Conservation (phyloP, 2,329 filamentous ascomycete species). For the Lachnellula hyalina region DNA sequence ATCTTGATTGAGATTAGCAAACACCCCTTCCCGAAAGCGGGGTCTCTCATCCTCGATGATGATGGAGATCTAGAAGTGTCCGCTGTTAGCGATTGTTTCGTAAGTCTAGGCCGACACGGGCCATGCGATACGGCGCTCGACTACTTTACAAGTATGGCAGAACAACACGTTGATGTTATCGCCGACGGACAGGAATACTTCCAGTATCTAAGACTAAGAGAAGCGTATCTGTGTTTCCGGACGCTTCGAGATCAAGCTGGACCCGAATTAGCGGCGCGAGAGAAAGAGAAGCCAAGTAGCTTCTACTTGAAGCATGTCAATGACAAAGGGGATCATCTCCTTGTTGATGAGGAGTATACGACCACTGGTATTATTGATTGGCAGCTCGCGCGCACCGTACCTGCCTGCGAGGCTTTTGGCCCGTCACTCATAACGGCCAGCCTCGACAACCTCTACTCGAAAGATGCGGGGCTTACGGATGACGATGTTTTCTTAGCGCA, state of each 20-base stretch:
- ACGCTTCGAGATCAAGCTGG: not conserved
- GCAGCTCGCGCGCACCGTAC: not conserved
- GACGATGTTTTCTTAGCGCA: not conserved
- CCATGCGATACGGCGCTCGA: not conserved
- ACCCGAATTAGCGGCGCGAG: not conserved
- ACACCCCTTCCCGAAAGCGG: not conserved
- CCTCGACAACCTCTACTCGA: not conserved
- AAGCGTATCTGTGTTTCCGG: not conserved
- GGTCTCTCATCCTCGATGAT: not conserved
- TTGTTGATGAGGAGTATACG: not conserved
- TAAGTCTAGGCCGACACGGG: not conserved
- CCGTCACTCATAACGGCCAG: not conserved
- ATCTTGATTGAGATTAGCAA: not conserved
- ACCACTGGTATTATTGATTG: not conserved
- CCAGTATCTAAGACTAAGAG: not conserved
- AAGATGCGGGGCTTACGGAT: not conserved
- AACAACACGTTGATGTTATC: not conserved
- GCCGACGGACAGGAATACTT: not conserved
- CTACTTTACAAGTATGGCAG: not conserved
- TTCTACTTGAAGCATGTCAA: constrained; percentile 1
- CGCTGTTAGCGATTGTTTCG: not conserved
- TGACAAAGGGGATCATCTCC: not conserved
- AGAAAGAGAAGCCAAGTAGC: not conserved
- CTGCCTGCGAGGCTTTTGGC: not conserved
- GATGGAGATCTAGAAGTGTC: not conserved